Base-by-base conservation (phyloP, 148 eudicot species). In the Mesembryanthemum crystallinum region DNA sequence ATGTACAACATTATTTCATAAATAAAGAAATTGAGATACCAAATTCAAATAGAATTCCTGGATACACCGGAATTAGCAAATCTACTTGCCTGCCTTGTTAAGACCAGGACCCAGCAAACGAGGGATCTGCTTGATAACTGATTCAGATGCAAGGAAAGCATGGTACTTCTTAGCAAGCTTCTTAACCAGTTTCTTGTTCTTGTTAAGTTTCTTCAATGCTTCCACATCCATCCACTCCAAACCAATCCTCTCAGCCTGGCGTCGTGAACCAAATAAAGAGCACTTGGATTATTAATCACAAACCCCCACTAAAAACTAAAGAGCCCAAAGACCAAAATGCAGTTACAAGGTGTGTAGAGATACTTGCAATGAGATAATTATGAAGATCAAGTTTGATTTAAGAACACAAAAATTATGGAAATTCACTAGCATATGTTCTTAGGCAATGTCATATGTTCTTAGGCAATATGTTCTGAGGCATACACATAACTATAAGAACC, bases 41-140 rank as follows among this genome's bases (percentile, higher is more conserved):
- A 66, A 10, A 13, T 1, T 17, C 6, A 18, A 66, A 39, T 8
- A n/a, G 3, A 64, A 33, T 5, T n/a, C 0, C 39, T 66, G 6
- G 69, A 42, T 66, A 23, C 8, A 60, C 35, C 25, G 8, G 17
- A 15, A 18, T 12, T 25, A 69, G 54, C 24, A 14, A 35, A 35
- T 35, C 73, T 18, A 86, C 85, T 84, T 80, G 79, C 96, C 96
- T 83, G 96, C 96, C 78, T 91, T 91, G 91, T 91, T 91, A 15
- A 91, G 88, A 77, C 96, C 92, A 43, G 96, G 96, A 37, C 96
- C 96, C 17, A 91, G 81, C 54, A 91, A 81, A 83, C 96, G 96
- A 33, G 96, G 96, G 78, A 91, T 91, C 91, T 91, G 92, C 87
- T 91, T 91, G 80, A 91, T 91, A 69, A 91, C 96, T 29, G 92